phyloP scores from a whole-genome alignment of 1,139 yeast genomes.

The Yamadazyma sp. region DNA sequence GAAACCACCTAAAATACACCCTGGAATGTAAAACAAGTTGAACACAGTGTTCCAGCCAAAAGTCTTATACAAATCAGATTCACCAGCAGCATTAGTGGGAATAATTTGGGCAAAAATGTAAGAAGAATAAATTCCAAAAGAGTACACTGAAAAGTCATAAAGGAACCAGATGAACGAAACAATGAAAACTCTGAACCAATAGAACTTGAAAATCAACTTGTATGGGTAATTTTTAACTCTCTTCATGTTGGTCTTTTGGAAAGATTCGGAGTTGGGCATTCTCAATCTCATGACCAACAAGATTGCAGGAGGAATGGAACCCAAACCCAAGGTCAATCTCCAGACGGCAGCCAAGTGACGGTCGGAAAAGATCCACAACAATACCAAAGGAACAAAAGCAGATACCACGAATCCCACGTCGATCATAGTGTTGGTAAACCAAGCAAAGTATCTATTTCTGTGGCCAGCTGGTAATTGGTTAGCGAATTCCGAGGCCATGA shows the following conservation, averaged over 20 bases:
- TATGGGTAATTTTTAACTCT: slow-evolving; percentile 62
- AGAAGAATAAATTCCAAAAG: slow-evolving; percentile 82
- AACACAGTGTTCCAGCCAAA: slow-evolving; percentile 94
- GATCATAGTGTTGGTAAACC: slow-evolving; percentile 89
- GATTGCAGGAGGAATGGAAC: slow-evolving; percentile 85
- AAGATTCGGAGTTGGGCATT: slow-evolving; percentile 71
- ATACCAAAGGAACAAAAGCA: slow-evolving; percentile 82
- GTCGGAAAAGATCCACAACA: slow-evolving; percentile 77
- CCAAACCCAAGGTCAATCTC: slow-evolving; percentile 90
- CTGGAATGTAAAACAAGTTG: slow-evolving; percentile 86
- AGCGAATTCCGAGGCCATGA: slow-evolving; percentile 92
- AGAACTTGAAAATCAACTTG: slow-evolving; percentile 68
- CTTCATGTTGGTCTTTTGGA: slow-evolving; percentile 69
- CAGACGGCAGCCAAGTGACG: slow-evolving; percentile 78
- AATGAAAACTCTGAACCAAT: slow-evolving; percentile 75
- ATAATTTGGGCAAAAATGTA: slow-evolving; percentile 61
- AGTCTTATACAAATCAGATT: slow-evolving; percentile 57
- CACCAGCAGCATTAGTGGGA: slow-evolving; percentile 41
- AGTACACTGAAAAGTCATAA: slow-evolving; percentile 84
- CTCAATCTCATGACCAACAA: slow-evolving; percentile 75
- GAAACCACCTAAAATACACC: slow-evolving; percentile 80
- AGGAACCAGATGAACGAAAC: slow-evolving; percentile 85
- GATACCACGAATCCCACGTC: slow-evolving; percentile 84
- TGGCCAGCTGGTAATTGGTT: slow-evolving; percentile 73
- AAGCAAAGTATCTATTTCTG: slow-evolving; percentile 84